Conservation (phyloP, 106 monocot species). For the Phalaenopsis aphrodite region DNA sequence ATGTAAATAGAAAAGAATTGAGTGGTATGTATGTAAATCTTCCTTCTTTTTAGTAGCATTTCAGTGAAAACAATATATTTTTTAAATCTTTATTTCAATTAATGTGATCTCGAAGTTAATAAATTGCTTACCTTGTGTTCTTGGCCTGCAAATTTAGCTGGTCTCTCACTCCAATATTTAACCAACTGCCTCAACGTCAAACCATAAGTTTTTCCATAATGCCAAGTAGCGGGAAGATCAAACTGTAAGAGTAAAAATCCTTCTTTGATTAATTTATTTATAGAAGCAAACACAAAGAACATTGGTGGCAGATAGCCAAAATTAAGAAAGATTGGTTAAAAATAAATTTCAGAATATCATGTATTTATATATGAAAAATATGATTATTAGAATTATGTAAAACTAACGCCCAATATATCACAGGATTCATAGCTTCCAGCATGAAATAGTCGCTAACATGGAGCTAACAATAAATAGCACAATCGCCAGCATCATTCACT, state of each 20-base stretch:
- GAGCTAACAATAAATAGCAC: neutral
- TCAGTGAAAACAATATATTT: neutral
- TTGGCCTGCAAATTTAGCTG: constrained; percentile 78
- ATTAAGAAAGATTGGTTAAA: neutral
- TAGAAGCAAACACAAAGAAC: neutral
- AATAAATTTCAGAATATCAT: neutral
- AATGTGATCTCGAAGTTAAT: neutral
- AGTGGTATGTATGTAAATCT: too few relatives aligned
- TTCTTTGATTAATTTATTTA: neutral
- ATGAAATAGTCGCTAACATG: neutral
- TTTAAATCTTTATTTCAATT: neutral
- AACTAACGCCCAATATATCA: neutral
- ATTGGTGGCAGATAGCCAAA: neutral
- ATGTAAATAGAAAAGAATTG: too few relatives aligned
- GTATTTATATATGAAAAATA: neutral
- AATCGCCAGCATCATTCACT: neutral
- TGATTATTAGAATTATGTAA: neutral
- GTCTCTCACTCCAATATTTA: constrained; percentile 88
- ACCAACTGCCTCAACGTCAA: constrained; percentile 64
- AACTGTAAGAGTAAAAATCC: constrained; percentile 41
- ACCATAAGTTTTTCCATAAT: constrained; percentile 60
- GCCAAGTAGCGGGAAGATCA: constrained; percentile 92
- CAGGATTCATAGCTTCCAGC: neutral
- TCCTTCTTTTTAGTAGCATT: neutral
- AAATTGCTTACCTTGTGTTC: constrained; percentile 41